These are phyloP conservation scores for Ceratocystiopsis minuta DNA, from an alignment of 2,329 filamentous ascomycete species.

Conservation along the genomic window DNA sequence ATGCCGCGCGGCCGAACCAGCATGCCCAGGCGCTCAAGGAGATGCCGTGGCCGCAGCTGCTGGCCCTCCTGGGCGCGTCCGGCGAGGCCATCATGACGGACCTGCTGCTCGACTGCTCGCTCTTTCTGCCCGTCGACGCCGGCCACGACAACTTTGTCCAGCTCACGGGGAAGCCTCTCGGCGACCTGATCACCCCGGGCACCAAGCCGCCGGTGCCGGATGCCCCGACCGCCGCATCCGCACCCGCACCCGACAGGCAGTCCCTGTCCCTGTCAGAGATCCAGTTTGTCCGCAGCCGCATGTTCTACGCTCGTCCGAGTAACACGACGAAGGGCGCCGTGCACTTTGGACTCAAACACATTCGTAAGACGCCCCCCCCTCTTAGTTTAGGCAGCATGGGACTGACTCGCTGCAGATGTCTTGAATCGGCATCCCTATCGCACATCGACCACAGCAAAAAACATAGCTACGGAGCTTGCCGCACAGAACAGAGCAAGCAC, in stretches of 20 bases:
- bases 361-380: conserved; percentile 40
- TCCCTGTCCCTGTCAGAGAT: conserved; percentile 42
- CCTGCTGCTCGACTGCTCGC: conserved; percentile 56
- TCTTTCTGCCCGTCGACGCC: conserved; percentile 48
- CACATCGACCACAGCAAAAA: no score
- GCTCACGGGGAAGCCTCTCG: conserved; percentile 42
- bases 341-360: conserved; percentile 59
- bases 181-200: no score
- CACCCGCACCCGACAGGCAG: neutral
- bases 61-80: conserved; percentile 54
- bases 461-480: neutral
- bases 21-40: conserved; percentile 51
- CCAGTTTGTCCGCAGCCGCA: conserved; percentile 59
- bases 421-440: conserved; percentile 48
- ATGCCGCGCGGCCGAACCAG: conserved; percentile 46
- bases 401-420: conserved; percentile 38
- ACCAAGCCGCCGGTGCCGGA: no score
- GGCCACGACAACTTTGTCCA: conserved; percentile 55
- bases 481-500: conserved; percentile 32
- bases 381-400: neutral
- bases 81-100: conserved; percentile 64
- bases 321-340: conserved; percentile 51
- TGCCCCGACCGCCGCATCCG: no score
- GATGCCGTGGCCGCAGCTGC: conserved; percentile 56
- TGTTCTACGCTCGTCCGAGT: conserved; percentile 65